These are phyloP conservation scores for Gelatoporia subvermispora DNA, from an alignment of 768 basidiomycete species.

Conservation along the genomic window DNA sequence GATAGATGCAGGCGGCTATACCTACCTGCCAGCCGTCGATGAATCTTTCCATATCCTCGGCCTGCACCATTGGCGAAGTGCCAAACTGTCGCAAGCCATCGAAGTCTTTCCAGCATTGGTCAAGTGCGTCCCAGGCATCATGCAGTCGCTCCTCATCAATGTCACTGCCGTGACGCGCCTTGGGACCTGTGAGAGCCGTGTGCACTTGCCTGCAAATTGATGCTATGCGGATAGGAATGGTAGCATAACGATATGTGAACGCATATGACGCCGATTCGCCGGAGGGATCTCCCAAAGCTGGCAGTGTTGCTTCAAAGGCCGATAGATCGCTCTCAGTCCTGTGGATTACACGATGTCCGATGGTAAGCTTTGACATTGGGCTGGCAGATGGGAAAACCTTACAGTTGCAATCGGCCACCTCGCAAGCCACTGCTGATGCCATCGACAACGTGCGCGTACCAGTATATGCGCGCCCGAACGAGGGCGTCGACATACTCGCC, in stretches of 20 bases:
- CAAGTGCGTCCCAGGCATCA: constrained; percentile 82
- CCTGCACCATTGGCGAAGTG: constrained; percentile 34
- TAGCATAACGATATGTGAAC: constrained; percentile 55
- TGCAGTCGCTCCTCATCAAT: constrained; percentile 63
- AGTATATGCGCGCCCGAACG: constrained; percentile 77
- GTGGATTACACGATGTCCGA: neutral
- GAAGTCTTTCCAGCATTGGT: constrained; percentile 80
- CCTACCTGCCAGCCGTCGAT: constrained; percentile 82
- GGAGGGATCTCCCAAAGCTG: constrained; percentile 24
- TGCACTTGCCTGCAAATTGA: constrained; percentile 77
- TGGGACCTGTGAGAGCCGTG: constrained; percentile 69
- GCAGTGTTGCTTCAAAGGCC: constrained; percentile 63
- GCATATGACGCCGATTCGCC: constrained; percentile 39
- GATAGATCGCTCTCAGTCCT: constrained; percentile 76
- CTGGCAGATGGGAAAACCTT: constrained; percentile 23
- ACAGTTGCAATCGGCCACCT: constrained; percentile 84
- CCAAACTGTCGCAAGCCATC: constrained; percentile 51
- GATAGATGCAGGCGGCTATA: neutral
- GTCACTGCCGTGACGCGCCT: constrained; percentile 54
- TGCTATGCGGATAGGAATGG: constrained; percentile 70
- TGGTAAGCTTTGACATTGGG: constrained; percentile 3
- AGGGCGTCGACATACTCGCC: constrained; percentile 52
- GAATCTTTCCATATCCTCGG: constrained; percentile 59
- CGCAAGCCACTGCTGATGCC: constrained; percentile 76
- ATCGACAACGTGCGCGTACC: constrained; percentile 86